phyloP scores from a whole-genome alignment of 768 basidiomycete genomes.

The Daedalea quercina region DNA sequence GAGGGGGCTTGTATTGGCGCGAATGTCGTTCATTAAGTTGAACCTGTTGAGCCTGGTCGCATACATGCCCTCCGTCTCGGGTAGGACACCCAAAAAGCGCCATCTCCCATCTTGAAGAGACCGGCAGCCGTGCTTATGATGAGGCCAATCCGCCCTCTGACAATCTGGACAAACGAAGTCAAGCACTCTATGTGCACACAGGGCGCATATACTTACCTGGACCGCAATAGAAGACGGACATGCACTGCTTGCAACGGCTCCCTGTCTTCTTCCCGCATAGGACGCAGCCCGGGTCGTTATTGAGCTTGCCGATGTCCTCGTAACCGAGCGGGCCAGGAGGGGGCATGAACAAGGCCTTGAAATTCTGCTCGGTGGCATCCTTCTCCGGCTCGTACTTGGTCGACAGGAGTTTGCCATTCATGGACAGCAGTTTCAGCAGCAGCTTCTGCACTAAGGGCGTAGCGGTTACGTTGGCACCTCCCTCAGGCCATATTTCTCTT shows the following conservation, averaged over 20 bases:
- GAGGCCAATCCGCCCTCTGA: constrained; percentile 34
- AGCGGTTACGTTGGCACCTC: constrained; percentile 4
- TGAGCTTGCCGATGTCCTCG: constrained; percentile 16
- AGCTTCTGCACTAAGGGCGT: constrained; percentile 27
- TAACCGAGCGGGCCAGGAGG: constrained; percentile 29
- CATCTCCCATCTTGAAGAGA: constrained; percentile 34
- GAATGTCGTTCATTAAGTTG: constrained; percentile 9
- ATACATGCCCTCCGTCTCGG: constrained; percentile 3
- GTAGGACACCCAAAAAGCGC: constrained; percentile 14
- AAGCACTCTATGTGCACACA: constrained; percentile 12
- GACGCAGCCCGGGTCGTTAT: constrained; percentile 28
- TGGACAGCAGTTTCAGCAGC: constrained; percentile 25
- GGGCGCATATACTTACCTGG: constrained; percentile 19
- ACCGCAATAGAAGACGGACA: constrained; percentile 30
- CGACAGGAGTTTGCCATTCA: constrained; percentile 27
- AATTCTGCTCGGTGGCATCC: constrained; percentile 18
- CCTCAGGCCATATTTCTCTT: not conserved
- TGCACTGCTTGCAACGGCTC: constrained; percentile 30
- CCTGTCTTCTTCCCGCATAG: constrained; percentile 30
- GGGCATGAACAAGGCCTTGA: constrained; percentile 28
- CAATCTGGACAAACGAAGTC: constrained; percentile 14
- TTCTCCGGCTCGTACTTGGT: constrained; percentile 19
- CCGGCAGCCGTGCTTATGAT: constrained; percentile 30
- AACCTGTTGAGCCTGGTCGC: constrained; percentile 15
- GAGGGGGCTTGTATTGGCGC: constrained; percentile 15